These are phyloP conservation scores for Smithsoniella earleae DNA, from an alignment of 163 green algal genomes.

Conservation along the genomic window DNA sequence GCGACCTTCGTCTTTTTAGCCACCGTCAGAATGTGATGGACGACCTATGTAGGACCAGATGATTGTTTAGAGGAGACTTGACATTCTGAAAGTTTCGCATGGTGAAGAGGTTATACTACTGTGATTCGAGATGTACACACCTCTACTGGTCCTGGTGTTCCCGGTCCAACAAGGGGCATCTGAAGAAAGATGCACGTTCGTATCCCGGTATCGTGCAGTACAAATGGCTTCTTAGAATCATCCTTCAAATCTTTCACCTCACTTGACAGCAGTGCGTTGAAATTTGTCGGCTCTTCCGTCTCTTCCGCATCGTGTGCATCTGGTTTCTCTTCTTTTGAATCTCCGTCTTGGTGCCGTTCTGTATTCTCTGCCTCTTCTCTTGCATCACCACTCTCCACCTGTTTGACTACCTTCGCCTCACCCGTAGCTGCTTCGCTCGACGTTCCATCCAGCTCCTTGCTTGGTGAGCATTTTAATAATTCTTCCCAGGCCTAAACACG, in stretches of 20 bases:
- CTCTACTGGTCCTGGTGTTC: background rate
- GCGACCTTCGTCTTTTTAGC: constrained; percentile 1
- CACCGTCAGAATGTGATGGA: background rate
- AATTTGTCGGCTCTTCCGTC: background rate
- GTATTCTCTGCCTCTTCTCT: background rate
- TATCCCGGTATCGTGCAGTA: constrained; percentile 21
- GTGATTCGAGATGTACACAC: too few relatives aligned
- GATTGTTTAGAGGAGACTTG: background rate
- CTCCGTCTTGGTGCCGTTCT: background rate
- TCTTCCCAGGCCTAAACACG: background rate
- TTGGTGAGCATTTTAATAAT: background rate
- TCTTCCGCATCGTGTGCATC: background rate
- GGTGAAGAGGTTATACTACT: too few relatives aligned
- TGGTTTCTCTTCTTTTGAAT: background rate
- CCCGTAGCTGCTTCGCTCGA: background rate
- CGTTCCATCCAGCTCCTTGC: background rate
- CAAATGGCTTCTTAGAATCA: constrained; percentile 5
- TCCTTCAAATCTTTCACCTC: constrained; percentile 30
- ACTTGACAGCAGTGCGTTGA: background rate
- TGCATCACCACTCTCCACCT: background rate
- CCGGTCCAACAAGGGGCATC: background rate
- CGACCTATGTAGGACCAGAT: background rate
- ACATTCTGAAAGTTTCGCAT: background rate
- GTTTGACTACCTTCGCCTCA: background rate
- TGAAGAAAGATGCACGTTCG: constrained; percentile 12